These are phyloP conservation scores for Lepidopterella palustris DNA, from an alignment of 495 filamentous ascomycete species.

Conservation along the genomic window DNA sequence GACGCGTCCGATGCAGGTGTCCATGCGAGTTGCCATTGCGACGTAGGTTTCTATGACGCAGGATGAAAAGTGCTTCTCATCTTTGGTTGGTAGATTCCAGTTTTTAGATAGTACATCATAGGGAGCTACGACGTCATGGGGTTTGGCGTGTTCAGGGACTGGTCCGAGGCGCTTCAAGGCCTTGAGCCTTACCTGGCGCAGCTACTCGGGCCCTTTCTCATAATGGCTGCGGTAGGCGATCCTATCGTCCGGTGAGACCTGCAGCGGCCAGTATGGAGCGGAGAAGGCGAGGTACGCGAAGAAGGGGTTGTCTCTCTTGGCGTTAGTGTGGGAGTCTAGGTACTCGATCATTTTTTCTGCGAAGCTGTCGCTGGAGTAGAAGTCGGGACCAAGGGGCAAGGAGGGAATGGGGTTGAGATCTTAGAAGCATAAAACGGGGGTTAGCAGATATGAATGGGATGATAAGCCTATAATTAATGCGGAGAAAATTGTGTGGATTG, in stretches of 20 bases:
- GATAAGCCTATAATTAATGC: neutral
- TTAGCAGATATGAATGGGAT: too few relatives aligned
- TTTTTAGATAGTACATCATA: slow-evolving; percentile 35
- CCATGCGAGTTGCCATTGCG: slow-evolving; percentile 55
- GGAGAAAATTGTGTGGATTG: neutral
- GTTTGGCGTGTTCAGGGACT: slow-evolving; percentile 44
- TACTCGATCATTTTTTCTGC: slow-evolving; percentile 50
- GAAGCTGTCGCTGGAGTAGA: slow-evolving; percentile 52
- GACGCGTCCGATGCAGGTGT: slow-evolving; percentile 50
- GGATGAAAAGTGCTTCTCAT: slow-evolving; percentile 45
- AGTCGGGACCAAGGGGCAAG: slow-evolving; percentile 35
- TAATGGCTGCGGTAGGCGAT: slow-evolving; percentile 51
- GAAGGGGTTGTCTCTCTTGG: slow-evolving; percentile 48
- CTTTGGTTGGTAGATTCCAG: slow-evolving; percentile 44
- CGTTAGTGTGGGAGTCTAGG: slow-evolving; percentile 44
- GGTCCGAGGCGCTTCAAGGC: slow-evolving; percentile 49
- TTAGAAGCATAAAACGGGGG: slow-evolving; percentile 52
- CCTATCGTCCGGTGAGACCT: slow-evolving; percentile 47
- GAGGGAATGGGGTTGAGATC: slow-evolving; percentile 43
- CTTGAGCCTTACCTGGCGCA: slow-evolving; percentile 46
- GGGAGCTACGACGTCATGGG: slow-evolving; percentile 48
- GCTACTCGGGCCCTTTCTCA: slow-evolving; percentile 50
- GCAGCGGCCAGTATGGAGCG: slow-evolving; percentile 58
- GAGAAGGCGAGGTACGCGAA: slow-evolving; percentile 56
- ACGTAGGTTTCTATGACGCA: slow-evolving; percentile 53